phyloP scores from a whole-genome alignment of 73 alveolate genomes.

The Diophrys appendiculata region DNA sequence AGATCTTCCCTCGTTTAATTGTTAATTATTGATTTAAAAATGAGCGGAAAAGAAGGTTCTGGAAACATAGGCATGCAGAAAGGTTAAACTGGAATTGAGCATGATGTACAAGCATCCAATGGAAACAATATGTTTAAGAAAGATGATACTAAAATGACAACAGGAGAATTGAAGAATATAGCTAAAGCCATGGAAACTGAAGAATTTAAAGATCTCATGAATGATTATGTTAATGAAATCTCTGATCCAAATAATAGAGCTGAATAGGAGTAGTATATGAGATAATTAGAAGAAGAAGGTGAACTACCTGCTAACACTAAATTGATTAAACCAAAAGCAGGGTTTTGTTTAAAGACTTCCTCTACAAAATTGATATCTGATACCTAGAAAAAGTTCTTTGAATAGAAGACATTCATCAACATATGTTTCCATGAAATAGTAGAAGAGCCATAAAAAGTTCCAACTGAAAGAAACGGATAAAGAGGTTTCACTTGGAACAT shows the following conservation, averaged over 20 bases:
- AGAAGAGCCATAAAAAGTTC: conserved; percentile 79
- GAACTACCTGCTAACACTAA: conserved; percentile 89
- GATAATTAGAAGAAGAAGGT: conserved; percentile 87
- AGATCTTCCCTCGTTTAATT: no score
- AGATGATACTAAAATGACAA: conserved; percentile 56
- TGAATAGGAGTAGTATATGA: conserved; percentile 92
- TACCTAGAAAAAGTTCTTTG: conserved; percentile 66
- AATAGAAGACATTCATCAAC: conserved; percentile 93
- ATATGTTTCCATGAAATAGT: conserved; percentile 87
- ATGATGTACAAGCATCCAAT: not conserved
- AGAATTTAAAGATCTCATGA: conserved; percentile 88
- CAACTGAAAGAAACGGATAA: conserved; percentile 60
- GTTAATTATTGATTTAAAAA: no score
- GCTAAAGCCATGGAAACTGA: conserved; percentile 92
- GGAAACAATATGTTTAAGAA: conserved; percentile 15
- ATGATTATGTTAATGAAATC: conserved; percentile 94
- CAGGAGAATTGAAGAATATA: conserved; percentile 70
- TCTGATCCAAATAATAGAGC: conserved; percentile 96
- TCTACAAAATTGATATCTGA: conserved; percentile 68
- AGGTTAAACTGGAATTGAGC: not conserved
- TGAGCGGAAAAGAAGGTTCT: conserved; percentile 1
- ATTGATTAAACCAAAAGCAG: conserved; percentile 77
- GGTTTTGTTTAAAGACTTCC: conserved; percentile 84
- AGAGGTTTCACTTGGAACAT: conserved; percentile 90
- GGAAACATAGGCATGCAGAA: no score